These are phyloP conservation scores for Mayamaea pseudoterrestris DNA, from an alignment of 108 stramenopile genomes.

Conservation along the genomic window DNA sequence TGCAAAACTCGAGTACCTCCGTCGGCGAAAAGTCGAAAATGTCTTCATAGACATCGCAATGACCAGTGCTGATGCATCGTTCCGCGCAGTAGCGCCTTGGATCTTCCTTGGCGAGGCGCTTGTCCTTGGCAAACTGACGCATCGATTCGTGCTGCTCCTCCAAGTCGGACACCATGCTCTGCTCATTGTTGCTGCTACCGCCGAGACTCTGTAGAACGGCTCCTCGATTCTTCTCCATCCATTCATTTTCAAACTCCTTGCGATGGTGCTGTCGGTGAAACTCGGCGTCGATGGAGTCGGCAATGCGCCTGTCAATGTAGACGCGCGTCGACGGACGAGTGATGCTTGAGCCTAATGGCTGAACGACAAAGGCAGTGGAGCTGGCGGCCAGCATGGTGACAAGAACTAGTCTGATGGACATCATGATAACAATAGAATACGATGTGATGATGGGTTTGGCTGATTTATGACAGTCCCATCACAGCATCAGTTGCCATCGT, in stretches of 20 bases:
- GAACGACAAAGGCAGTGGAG: too few species aligned
- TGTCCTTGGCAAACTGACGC: slow-evolving; percentile 32
- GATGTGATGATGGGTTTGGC: too few species aligned
- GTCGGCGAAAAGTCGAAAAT: slow-evolving; percentile 43
- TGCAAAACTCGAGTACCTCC: slow-evolving; percentile 57
- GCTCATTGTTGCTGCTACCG: neutral
- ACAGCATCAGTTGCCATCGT: too few species aligned
- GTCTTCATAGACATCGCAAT: slow-evolving; percentile 69
- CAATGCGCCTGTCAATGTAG: too few species aligned
- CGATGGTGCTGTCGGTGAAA: slow-evolving; percentile 30
- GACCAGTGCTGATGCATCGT: slow-evolving; percentile 67
- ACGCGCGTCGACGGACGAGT: too few species aligned
- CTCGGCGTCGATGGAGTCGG: slow-evolving; percentile 36
- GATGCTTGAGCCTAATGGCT: too few species aligned
- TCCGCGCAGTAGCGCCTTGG: slow-evolving; percentile 67
- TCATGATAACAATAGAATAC: too few species aligned
- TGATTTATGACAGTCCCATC: too few species aligned
- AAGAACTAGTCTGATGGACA: too few species aligned
- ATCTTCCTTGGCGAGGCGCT: slow-evolving; percentile 41
- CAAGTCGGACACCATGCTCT: slow-evolving; percentile 2
- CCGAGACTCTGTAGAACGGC: slow-evolving; percentile 15
- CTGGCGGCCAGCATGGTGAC: too few species aligned
- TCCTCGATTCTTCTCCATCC: slow-evolving; percentile 36
- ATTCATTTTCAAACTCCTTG: slow-evolving; percentile 26
- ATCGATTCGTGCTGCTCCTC: slow-evolving; percentile 7